phyloP scores from a whole-genome alignment of 495 filamentous ascomycete species.

The Thermothielavioides terrestris region DNA sequence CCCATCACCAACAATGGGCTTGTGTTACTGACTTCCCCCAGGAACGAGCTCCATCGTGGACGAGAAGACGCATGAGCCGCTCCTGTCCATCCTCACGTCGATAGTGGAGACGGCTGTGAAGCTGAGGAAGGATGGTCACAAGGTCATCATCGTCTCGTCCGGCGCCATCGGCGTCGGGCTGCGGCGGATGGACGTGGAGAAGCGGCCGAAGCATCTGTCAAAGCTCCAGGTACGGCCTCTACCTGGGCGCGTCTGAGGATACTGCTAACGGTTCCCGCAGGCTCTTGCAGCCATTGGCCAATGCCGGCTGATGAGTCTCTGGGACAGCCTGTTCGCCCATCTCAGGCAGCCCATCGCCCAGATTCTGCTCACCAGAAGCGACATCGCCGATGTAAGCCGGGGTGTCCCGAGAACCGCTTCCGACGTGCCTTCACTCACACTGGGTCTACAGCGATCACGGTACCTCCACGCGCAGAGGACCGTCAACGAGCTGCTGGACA shows the following conservation, averaged over 20 bases:
- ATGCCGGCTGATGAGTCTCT: slow-evolving; percentile 89
- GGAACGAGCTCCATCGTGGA: slow-evolving; percentile 97
- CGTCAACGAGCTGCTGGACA: slow-evolving; percentile 76
- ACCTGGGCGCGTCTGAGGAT: neutral
- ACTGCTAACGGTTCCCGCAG: slow-evolving; percentile 31
- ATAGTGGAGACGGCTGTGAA: slow-evolving; percentile 89
- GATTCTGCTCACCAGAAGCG: slow-evolving; percentile 89
- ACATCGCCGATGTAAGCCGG: slow-evolving; percentile 81
- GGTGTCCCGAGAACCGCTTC: no score
- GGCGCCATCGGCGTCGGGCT: slow-evolving; percentile 93
- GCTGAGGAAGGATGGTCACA: slow-evolving; percentile 82
- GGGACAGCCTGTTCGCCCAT: slow-evolving; percentile 86
- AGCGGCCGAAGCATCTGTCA: slow-evolving; percentile 78
- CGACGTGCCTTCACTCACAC: slow-evolving; percentile 5
- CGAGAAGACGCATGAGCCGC: slow-evolving; percentile 93
- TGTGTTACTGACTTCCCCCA: slow-evolving; percentile 26
- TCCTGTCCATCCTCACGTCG: slow-evolving; percentile 76
- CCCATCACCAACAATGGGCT: no score
- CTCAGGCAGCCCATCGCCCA: slow-evolving; percentile 85
- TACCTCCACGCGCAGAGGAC: slow-evolving; percentile 97
- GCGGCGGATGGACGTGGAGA: slow-evolving; percentile 79
- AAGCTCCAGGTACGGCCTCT: slow-evolving; percentile 56
- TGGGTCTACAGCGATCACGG: slow-evolving; percentile 61
- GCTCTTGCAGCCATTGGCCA: slow-evolving; percentile 94
- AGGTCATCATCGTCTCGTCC: slow-evolving; percentile 90